Base-by-base conservation (phyloP, 1,284 basidiomycete genomes). In the Tylopilus sp. region DNA sequence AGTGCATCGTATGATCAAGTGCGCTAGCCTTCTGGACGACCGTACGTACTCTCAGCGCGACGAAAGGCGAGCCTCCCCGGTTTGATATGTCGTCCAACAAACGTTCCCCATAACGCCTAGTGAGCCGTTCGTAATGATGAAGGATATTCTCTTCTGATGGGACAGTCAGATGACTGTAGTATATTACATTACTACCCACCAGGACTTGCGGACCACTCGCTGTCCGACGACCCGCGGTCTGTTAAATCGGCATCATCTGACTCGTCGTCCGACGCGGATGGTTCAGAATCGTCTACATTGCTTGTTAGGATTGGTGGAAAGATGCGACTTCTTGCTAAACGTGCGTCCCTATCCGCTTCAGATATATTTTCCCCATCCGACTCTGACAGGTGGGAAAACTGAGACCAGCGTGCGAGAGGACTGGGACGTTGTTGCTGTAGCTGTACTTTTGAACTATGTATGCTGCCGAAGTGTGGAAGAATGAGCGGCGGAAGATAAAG, bases 221-320 rank as follows among this genome's bases (percentile, higher is more conserved):
- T 82, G 37, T 78, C 77, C 11, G 74, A 77, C 7, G 73, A 75
- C 51, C 71, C 72, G 20, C 61, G 66, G 40, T 82, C 82, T 3
- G 80, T 83, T 37, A 84, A 58, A 59, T 83, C 83, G 30, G 77
- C 81, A 58, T 86, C 72, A 59, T 90, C 88, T 2, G 88, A 90
- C 65, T 91, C 88, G 56, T 90, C 88, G 47, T 79, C 82, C 11
- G 77, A 81, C 58, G 81, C 73, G 47, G 74, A 76, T 28, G 62
- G 59, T 44, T 81, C 76, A 6, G 80, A 73, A 28, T 78, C 77
- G n/a, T 69, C 67, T 34, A 54, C 60, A 33, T 58, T 57, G 35
- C 34, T 52, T 48, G 48, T 55, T 46, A 48, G 60, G 45, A 55
- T 66, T 45, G 56, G 71, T 4, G 73, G 77, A 14, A 72, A 58